Conservation (phyloP, 2,329 filamentous ascomycete species). For the Colletotrichum limetticola region DNA sequence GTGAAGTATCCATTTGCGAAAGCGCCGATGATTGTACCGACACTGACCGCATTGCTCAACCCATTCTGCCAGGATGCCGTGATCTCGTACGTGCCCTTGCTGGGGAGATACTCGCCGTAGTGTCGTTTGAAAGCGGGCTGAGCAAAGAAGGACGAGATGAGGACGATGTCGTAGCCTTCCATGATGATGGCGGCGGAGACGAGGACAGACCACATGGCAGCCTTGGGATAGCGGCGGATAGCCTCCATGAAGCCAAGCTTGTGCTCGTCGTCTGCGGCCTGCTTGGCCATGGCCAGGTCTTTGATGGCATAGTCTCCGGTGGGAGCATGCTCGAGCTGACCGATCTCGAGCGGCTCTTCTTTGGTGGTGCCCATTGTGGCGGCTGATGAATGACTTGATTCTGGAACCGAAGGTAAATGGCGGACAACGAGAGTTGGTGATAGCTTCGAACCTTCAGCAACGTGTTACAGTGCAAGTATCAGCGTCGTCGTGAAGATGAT, state of each 20-base stretch:
- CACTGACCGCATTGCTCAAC: slow-evolving; percentile 53
- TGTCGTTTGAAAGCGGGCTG: slow-evolving; percentile 46
- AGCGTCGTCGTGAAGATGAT: background rate
- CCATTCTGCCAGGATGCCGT: slow-evolving; percentile 61
- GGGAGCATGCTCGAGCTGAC: slow-evolving; percentile 2
- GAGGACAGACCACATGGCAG: slow-evolving; percentile 48
- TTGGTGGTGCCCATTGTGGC: slow-evolving; percentile 2
- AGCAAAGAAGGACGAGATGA: slow-evolving; percentile 49
- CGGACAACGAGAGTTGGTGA: too few relatives aligned
- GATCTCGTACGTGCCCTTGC: slow-evolving; percentile 48
- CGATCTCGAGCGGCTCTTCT: background rate
- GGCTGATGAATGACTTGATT: background rate
- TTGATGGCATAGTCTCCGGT: background rate
- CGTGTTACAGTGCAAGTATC: too few relatives aligned
- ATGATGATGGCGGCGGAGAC: slow-evolving; percentile 53
- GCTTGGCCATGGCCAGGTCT: slow-evolving; percentile 13
- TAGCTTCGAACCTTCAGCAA: too few relatives aligned
- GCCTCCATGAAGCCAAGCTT: slow-evolving; percentile 10
- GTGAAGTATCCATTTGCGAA: slow-evolving; percentile 58
- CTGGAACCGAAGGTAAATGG: too few relatives aligned
- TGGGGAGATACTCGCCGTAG: slow-evolving; percentile 38
- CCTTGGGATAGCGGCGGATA: slow-evolving; percentile 38
- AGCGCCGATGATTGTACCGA: slow-evolving; percentile 60
- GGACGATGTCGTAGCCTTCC: slow-evolving; percentile 52
- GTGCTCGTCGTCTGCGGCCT: slow-evolving; percentile 16